Percentiles rank a stretch among this genome's conserved stretches.
These are phyloP conservation scores for Colletotrichum scovillei DNA, from an alignment of 2,329 filamentous ascomycete genomes.

Conservation along the genomic window DNA sequence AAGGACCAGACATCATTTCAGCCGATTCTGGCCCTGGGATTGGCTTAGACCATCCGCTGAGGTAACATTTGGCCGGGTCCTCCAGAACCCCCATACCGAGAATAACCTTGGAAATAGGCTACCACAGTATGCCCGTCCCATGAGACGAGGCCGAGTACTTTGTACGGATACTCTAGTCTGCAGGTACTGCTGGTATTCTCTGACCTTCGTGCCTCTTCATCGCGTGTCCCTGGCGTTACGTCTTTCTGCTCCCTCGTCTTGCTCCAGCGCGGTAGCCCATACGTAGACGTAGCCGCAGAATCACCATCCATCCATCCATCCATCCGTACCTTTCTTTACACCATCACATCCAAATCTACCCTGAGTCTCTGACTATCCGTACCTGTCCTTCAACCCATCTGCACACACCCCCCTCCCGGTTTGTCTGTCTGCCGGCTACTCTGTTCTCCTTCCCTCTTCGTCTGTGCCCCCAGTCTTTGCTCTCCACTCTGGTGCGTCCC, in stretches of 20 bases:
- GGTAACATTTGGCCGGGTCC: conserved; percentile 5
- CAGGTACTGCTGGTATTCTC: neutral
- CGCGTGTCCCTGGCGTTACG: neutral
- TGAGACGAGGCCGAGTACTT: neutral
- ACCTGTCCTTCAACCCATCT: neutral
- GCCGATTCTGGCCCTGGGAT: neutral
- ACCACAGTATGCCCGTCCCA: neutral
- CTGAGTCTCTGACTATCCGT: neutral
- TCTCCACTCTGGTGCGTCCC: conserved; percentile 25
- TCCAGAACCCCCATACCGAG: neutral
- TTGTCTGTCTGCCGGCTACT: conserved; percentile 12
- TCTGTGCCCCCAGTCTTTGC: conserved; percentile 5
- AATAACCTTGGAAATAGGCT: neutral
- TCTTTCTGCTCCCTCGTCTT: neutral
- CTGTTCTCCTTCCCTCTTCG: conserved; percentile 11
- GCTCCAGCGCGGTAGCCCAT: conserved; percentile 15
- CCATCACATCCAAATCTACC: neutral
- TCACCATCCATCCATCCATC: neutral
- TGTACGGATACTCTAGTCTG: neutral
- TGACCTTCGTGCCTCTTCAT: neutral
- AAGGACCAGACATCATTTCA: neutral
- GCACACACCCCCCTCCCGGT: conserved; percentile 3
- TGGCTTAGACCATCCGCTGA: neutral
- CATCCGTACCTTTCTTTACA: too few relatives aligned
- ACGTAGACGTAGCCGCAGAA: conserved; percentile 15